A percentile compares a stretch with the other conserved stretches of the same genome.
phyloP scores from a whole-genome alignment of 2,329 filamentous ascomycete genomes.

The Apiospora koreana region DNA sequence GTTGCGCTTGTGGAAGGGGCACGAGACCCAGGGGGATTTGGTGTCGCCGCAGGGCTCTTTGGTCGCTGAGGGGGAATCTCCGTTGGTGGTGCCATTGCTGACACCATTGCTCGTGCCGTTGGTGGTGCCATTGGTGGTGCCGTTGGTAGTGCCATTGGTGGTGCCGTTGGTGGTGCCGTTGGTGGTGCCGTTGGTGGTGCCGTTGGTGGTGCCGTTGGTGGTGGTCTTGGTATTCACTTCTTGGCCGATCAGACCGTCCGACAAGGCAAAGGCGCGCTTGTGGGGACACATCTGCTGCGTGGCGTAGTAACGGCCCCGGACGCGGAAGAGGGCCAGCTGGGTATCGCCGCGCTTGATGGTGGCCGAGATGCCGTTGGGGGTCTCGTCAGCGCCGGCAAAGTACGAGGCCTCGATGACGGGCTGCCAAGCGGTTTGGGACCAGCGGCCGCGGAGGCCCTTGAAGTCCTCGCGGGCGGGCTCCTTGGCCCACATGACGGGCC shows the following conservation, averaged over 20 bases:
- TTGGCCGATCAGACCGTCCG: slow-evolving; percentile 81
- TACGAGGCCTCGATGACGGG: slow-evolving; percentile 71
- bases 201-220: slow-evolving; percentile 17
- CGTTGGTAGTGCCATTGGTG: slow-evolving; percentile 15
- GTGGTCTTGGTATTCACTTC: slow-evolving; percentile 36
- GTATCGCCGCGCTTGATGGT: slow-evolving; percentile 86
- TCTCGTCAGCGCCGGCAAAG: slow-evolving; percentile 64
- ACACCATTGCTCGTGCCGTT: slow-evolving; percentile 16
- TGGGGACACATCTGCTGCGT: slow-evolving; percentile 95
- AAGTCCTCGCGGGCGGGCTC: slow-evolving; percentile 72
- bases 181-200: slow-evolving; percentile 21
- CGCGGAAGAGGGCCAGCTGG: slow-evolving; percentile 83
- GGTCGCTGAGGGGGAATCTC: slow-evolving; percentile 28
- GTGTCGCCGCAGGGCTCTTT: slow-evolving; percentile 18
- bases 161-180: slow-evolving; percentile 21
- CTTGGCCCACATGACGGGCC: slow-evolving; percentile 78
- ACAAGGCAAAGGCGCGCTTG: slow-evolving; percentile 86
- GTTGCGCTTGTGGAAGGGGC: slow-evolving; percentile 88
- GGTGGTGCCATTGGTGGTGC: too few species aligned
- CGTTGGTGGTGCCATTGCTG: slow-evolving; percentile 30
- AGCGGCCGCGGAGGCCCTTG: slow-evolving; percentile 61
- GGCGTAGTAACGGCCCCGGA: slow-evolving; percentile 78
- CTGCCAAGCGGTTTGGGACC: slow-evolving; percentile 73
- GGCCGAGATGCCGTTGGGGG: slow-evolving; percentile 72
- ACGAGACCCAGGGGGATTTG: slow-evolving; percentile 75